These are phyloP conservation scores for Zarea fungicola DNA, from an alignment of 2,329 filamentous ascomycete genomes.

Conservation along the genomic window DNA sequence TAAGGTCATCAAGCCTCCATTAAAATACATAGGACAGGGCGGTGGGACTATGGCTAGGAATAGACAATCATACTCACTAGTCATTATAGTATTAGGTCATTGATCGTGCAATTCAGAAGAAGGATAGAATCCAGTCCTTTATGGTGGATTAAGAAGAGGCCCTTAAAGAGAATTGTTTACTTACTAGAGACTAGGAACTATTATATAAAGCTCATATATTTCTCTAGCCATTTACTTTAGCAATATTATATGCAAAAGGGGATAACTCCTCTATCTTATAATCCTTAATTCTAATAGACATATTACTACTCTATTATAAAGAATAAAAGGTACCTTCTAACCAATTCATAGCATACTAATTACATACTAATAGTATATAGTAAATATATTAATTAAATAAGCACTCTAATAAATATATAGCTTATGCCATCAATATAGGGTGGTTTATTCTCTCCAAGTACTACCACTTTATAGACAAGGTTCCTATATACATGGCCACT, in stretches of 20 bases:
- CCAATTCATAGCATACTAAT: no score
- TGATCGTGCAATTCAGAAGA: neutral
- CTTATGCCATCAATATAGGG: neutral
- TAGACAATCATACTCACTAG: neutral
- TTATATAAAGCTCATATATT: neutral
- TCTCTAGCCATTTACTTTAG: neutral
- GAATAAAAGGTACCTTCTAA: neutral
- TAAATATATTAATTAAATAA: no score
- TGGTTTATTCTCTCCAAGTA: neutral
- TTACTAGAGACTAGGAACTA: neutral
- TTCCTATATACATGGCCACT: neutral
- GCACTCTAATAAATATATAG: neutral
- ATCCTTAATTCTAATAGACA: neutral
- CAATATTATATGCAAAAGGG: neutral
- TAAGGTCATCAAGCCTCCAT: neutral
- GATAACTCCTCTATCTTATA: neutral
- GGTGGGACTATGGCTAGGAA: neutral
- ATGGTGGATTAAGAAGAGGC: neutral
- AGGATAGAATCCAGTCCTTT: neutral
- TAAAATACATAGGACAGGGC: neutral
- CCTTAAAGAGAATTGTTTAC: neutral
- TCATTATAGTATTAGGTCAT: conserved; percentile 2
- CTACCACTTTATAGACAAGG: neutral
- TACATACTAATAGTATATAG: no score
- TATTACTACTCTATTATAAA: neutral